Base-by-base conservation (phyloP, 1,139 yeast species). In the Debaryomyces sp. region DNA sequence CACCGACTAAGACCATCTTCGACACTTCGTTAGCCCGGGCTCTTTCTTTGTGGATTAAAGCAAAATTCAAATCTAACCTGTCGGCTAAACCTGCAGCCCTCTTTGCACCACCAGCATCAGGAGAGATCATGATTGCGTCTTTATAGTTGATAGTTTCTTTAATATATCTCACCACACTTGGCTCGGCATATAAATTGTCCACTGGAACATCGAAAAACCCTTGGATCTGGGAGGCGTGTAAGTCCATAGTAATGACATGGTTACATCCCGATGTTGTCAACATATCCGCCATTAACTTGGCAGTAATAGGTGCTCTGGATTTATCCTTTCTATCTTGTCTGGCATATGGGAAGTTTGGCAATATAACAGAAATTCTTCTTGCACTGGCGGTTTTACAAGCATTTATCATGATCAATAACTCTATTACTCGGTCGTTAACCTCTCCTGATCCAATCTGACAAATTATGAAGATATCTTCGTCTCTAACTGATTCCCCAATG, bases 61-160 rank as follows among this genome's bases (percentile, higher is more conserved):
- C 94, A 70, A 87, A 87, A 58, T 83, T 85, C 54, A 87, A 75
- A 59, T 87, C 94, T 56, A 87, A 72, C 60, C 85, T 82, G 59
- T 87, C 95, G 4, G 94, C 94, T 49, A 87, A 73, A 6, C 88
- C 83, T 6, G 94, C 92, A 35, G 87, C 94, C 63, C 95, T 77
- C 65, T 87, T 87, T 23, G 94, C 94, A 50, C 94, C 94, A 61
- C 95, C 95, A 1, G 94, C 95, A 68, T 87, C 94, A 1, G 94
- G 94, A 1, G 92, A 86, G 9, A 87, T 89, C 51, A 87, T 78
- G 48, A 85, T 85, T 34, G 80, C 67, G 44, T 84, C 80, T 29
- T 75, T 66, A 46, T 68, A 68, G 45, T 71, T 61, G 48, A 77
- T 72, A 47, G 77, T 77, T 47, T 80, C 85, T 55, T 75, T 81